Evolutionary conservation across 805 yeast genomes (phyloP), one percentile per base, ranked within the genome.

Genomic region (Pichia sporocuriosa): DNA sequence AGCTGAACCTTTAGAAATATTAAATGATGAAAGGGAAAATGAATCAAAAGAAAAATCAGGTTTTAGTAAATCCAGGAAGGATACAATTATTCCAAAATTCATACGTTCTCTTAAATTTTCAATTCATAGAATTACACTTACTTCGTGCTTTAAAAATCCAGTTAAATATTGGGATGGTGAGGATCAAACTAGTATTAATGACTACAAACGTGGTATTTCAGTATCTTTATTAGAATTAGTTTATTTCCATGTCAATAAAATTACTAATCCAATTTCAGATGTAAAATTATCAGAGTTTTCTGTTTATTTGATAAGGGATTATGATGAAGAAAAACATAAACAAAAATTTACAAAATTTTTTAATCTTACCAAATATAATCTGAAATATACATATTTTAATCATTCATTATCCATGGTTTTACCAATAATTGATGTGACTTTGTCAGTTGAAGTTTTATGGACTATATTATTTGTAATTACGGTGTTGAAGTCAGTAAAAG

Each of bases 361-460:
- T 9, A 25, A 36, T 12, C 17, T 50, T 4, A 36, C 44, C 12
- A 39, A 48, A 1, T 39, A 50, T 10, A 39, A 41, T 15, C 4
- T 46, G 22, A 52, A 45, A 17, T 57, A 54, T 25, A 45, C 40
- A 16, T 24, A 33, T 4, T 26, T 39, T 4, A 41, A 47, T 17
- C 29, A 54, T 34, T 40, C 48, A 25, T 37, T 61, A 7, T 48
- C 55, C 3, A 19, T 45, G 4, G 40, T 46, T 4, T 7, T 62
- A 3, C 66, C 66, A 3, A 15, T 55, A 7, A 35, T 62, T 10
- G 63, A 61, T 33, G 34, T 46, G 1, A 38, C 37, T 1, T 15
- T 61, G 4, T 57, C 64, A 3, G 53, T 56, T n/a, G 65, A 62
- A 37, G 53, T 51, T 4, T 32, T 60, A 16, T 62, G 66, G 66